Evolutionary conservation across 208 protist genomes (phyloP).

Genomic region (Leishmania tarentolae): DNA sequence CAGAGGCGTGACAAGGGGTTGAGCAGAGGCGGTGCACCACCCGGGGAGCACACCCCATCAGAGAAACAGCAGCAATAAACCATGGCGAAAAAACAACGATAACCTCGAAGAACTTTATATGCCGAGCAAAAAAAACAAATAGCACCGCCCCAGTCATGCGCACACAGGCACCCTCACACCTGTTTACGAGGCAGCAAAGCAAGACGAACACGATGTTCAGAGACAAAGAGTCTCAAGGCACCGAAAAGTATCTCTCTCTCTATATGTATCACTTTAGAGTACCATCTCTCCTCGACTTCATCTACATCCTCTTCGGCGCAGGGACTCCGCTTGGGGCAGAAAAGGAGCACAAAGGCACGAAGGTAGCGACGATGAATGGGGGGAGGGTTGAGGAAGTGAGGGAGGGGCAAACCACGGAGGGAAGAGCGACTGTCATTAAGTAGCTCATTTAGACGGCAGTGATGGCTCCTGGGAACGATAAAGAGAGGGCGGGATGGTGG

Average conservation of each 20-base stretch:
- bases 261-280: not conserved
- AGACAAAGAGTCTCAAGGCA: not conserved
- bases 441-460: not conserved
- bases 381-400: not conserved
- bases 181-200: not conserved
- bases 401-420: not conserved
- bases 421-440: not conserved
- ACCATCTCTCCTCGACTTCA: not conserved
- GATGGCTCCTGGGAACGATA: not conserved
- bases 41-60: not conserved
- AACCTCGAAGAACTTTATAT: not conserved
- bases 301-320: not conserved
- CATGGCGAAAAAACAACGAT: not conserved
- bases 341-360: not conserved
- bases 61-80: not conserved
- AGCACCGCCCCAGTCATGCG: not conserved
- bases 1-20: not conserved
- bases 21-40: not conserved
- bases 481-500: not conserved
- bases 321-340: not conserved
- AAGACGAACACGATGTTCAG: not conserved
- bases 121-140: not conserved
- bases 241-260: not conserved
- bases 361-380: not conserved
- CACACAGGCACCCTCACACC: not conserved